Percentiles rank a stretch among this genome's conserved stretches.
phyloP scores from a whole-genome alignment of 805 yeast genomes.

The Allodekkera sacchari region DNA sequence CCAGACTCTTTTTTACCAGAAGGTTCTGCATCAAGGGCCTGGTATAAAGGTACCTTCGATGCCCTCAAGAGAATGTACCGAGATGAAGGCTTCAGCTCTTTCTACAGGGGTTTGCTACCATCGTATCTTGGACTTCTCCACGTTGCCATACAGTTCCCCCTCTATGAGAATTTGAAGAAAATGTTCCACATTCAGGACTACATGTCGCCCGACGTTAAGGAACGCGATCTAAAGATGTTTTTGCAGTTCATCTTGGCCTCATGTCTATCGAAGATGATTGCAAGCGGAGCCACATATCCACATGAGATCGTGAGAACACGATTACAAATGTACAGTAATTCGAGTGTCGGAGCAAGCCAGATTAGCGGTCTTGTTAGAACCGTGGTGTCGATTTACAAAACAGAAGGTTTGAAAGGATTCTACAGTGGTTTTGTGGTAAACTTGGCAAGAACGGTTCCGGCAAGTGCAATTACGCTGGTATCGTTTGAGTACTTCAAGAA shows the following conservation, averaged over 20 bases:
- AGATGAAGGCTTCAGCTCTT: slow-evolving; percentile 72
- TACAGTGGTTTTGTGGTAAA: slow-evolving; percentile 87
- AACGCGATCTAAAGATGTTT: slow-evolving; percentile 15
- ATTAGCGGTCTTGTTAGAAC: slow-evolving; percentile 18
- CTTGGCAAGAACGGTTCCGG: slow-evolving; percentile 85
- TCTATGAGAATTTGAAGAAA: slow-evolving; percentile 72
- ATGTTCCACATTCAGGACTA: slow-evolving; percentile 26
- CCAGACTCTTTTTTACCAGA: slow-evolving; percentile 10
- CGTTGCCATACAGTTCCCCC: slow-evolving; percentile 94
- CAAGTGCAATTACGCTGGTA: slow-evolving; percentile 89
- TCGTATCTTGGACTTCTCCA: slow-evolving; percentile 85
- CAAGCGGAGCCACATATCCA: slow-evolving; percentile 85
- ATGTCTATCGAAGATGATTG: slow-evolving; percentile 76
- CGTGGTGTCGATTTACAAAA: slow-evolving; percentile 35
- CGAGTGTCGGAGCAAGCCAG: slow-evolving; percentile 17
- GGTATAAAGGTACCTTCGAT: slow-evolving; percentile 72
- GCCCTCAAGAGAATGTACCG: slow-evolving; percentile 74
- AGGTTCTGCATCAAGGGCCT: slow-evolving; percentile 17
- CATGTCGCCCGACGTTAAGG: slow-evolving; percentile 8
- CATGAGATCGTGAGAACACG: slow-evolving; percentile 92
- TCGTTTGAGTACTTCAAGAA: slow-evolving; percentile 77
- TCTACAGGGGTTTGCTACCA: slow-evolving; percentile 86
- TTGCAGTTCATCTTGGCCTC: slow-evolving; percentile 55
- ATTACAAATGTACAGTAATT: slow-evolving; percentile 50
- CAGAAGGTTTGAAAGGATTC: slow-evolving; percentile 76